Base-by-base conservation (phyloP, 768 basidiomycete species). In the Cystobasidium tubakii region DNA sequence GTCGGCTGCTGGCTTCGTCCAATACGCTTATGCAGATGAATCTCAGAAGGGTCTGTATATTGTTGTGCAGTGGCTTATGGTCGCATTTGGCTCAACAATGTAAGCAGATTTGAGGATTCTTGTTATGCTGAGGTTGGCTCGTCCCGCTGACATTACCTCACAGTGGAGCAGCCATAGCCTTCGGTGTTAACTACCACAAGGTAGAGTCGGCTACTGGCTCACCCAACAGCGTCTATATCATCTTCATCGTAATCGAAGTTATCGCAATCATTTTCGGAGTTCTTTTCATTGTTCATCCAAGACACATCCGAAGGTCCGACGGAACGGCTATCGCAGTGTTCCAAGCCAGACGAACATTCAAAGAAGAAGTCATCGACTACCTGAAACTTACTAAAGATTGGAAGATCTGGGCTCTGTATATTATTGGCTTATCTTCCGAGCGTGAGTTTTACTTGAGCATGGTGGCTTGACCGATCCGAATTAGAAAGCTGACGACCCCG, bases 201-300 rank as follows among this genome's bases (percentile, higher is more conserved):
- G 44, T 43, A 4, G 66, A 67, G 6, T 46, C 66, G 7, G 66
- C 66, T 1, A 43, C 39, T 2, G 66, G 66, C 23, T 67, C 66
- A 13, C 66, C 66, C 23, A 67, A 42, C n/a, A 9, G 33, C 31
- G 46, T 67, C 4, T 67, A 67, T 31, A 42, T 67, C 23, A 67
- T 67, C 23, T 67, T 67, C 66, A 67, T 67, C 50, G 46, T 31
- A n/a, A 67, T 67, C 31, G 66, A 67, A 53, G 66, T 67, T 3
- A 54, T 67, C 9, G 43, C 66, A 17, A 67, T 67, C 34, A 53
- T 43, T 12, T 34, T 54, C 21, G 66, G 66, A 3, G 21, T 67
- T 9, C 23, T 67, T 33, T 67, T 46, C n/a, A 53, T 67, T 53
- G 66, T 67, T n/a, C 66, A 67, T 31, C 66, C 66, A 12, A 36